phyloP scores from a whole-genome alignment of 2,329 filamentous ascomycete genomes.

The Nigrospora oryzae region DNA sequence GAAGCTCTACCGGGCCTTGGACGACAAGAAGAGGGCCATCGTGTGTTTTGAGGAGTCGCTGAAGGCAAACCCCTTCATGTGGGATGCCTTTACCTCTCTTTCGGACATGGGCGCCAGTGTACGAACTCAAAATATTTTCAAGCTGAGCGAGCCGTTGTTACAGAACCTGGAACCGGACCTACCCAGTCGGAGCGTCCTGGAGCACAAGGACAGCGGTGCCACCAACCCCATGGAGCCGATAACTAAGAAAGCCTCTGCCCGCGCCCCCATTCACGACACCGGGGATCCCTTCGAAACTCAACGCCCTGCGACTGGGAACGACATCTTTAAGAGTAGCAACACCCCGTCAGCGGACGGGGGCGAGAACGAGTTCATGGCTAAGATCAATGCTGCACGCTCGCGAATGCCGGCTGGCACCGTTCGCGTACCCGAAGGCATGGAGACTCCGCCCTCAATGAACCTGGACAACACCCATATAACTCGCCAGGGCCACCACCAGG shows the following conservation, averaged over 20 bases:
- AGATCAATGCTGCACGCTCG: conserved; percentile 42
- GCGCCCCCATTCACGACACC: conserved; percentile 26
- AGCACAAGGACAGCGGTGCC: conserved; percentile 26
- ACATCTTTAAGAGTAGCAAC: conserved; percentile 28
- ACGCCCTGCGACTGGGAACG: conserved; percentile 29
- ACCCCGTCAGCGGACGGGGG: conserved; percentile 30
- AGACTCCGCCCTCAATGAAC: conserved; percentile 51
- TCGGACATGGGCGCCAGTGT: conserved; percentile 82
- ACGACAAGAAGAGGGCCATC: conserved; percentile 75
- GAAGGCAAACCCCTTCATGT: conserved; percentile 91
- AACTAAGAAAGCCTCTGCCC: conserved; percentile 29
- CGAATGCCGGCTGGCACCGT: conserved; percentile 31
- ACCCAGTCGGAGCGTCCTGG: conserved; percentile 18
- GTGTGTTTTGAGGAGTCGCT: conserved; percentile 82
- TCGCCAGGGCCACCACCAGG: conserved; percentile 22
- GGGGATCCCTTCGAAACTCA: conserved; percentile 45
- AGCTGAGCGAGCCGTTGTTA: conserved; percentile 49
- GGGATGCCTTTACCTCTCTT: conserved; percentile 87
- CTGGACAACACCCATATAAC: conserved; percentile 24
- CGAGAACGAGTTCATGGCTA: conserved; percentile 48
- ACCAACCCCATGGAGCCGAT: conserved; percentile 28
- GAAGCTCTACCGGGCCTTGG: conserved; percentile 77
- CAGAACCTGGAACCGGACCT: conserved; percentile 35
- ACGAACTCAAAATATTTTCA: conserved; percentile 80
- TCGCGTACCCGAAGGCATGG: conserved; percentile 45